phyloP scores from a whole-genome alignment of 1,139 yeast species.

The Saccharomycopsis hybrid region DNA sequence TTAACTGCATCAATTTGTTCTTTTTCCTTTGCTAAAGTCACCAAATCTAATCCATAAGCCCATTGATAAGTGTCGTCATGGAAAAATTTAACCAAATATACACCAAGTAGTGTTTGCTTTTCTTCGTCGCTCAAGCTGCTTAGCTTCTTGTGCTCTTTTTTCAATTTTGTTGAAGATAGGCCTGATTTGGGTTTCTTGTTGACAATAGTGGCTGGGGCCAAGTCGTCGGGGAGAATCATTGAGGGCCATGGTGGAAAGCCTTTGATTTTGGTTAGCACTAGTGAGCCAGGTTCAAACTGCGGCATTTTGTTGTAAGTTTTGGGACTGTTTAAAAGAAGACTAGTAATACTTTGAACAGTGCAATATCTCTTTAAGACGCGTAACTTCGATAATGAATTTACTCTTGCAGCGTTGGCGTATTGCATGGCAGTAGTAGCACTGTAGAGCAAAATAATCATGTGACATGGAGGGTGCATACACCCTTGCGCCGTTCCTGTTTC shows the following conservation, averaged over 20 bases:
- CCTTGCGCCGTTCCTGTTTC: no score
- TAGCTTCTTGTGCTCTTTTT: conserved; percentile 23
- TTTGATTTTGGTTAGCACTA: conserved; percentile 68
- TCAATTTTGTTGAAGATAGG: conserved; percentile 22
- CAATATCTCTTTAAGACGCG: no score
- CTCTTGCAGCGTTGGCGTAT: no score
- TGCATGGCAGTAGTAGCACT: no score
- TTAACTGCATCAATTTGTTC: conserved; percentile 26
- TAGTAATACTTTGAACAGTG: no score
- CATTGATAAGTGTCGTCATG: conserved; percentile 64
- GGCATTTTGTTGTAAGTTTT: neutral
- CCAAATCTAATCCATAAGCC: conserved; percentile 37
- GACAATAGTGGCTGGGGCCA: conserved; percentile 49
- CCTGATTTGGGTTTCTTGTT: conserved; percentile 41
- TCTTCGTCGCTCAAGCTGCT: conserved; percentile 22
- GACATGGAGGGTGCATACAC: no score
- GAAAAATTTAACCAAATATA: conserved; percentile 47
- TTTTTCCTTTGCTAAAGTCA: conserved; percentile 29
- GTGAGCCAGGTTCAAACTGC: conserved; percentile 17
- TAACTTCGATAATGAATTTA: no score
- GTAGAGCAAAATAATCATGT: no score
- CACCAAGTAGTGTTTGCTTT: conserved; percentile 17
- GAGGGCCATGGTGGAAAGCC: conserved; percentile 85
- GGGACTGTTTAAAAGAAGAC: no score
- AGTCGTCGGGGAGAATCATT: conserved; percentile 54